These are phyloP conservation scores for Graphiopsis chlorocephala DNA, from an alignment of 2,329 filamentous ascomycete genomes.

Conservation along the genomic window DNA sequence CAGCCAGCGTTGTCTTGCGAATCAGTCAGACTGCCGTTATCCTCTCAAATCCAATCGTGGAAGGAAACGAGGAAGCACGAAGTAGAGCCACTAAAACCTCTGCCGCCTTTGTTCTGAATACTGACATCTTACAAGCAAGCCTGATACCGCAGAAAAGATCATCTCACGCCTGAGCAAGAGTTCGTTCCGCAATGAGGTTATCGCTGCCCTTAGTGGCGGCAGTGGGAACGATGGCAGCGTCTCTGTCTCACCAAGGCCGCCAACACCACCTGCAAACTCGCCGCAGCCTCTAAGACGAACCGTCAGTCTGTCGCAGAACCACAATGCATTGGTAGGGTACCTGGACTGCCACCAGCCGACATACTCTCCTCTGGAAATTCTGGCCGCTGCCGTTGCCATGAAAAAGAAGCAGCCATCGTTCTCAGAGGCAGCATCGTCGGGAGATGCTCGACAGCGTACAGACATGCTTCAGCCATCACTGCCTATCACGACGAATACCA, in stretches of 20 bases:
- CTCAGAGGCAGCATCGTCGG: not conserved
- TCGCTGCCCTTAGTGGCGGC: not conserved
- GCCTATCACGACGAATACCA: not conserved
- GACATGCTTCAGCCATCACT: not conserved
- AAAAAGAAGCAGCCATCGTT: not conserved
- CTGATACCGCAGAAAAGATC: constrained; percentile 6
- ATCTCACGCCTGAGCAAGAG: constrained; percentile 2
- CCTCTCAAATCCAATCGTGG: constrained; percentile 10
- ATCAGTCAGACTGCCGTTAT: not conserved
- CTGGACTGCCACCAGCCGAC: constrained; percentile 12
- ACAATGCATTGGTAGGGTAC: not conserved
- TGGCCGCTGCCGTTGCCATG: constrained; percentile 9
- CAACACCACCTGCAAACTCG: not conserved
- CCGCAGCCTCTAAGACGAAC: not conserved
- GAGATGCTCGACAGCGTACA: not conserved
- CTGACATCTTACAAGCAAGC: constrained; percentile 2
- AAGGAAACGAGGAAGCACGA: constrained; percentile 11
- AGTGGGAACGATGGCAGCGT: not conserved
- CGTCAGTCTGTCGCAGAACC: not conserved
- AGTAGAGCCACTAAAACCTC: not conserved
- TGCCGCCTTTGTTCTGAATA: not conserved
- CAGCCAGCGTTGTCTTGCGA: constrained; percentile 1
- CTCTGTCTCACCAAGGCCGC: not conserved
- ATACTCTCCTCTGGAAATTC: constrained; percentile 9
- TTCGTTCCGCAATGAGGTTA: constrained; percentile 3